phyloP scores from a whole-genome alignment of 805 yeast species.

The Wickerhamomyces chambardii region DNA sequence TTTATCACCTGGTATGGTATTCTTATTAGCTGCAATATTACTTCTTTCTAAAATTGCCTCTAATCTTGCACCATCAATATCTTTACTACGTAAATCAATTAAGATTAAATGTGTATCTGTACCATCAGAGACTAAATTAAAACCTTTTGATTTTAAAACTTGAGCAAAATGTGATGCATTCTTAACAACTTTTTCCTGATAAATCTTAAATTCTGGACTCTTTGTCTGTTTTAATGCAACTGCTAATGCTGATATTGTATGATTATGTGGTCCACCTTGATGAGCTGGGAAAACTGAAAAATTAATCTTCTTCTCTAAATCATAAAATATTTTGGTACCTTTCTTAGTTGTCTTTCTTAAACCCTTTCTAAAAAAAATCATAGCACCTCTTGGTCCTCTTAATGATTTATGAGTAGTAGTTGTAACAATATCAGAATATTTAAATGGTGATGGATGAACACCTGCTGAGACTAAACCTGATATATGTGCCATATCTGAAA shows the following conservation, averaged over 20 bases:
- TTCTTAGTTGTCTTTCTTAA: conserved; percentile 72
- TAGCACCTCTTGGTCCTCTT: conserved; percentile 98
- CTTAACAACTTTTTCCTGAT: conserved; percentile 74
- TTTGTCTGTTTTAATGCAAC: conserved; percentile 90
- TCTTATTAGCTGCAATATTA: conserved; percentile 93
- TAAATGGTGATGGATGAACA: conserved; percentile 88
- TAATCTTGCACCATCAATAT: conserved; percentile 91
- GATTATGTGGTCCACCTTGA: conserved; percentile 99
- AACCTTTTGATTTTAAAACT: conserved; percentile 54
- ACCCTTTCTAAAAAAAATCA: conserved; percentile 96
- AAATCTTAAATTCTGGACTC: conserved; percentile 79
- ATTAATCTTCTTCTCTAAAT: conserved; percentile 85
- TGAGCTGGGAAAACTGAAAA: conserved; percentile 98
- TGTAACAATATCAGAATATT: conserved; percentile 90
- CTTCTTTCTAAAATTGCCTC: conserved; percentile 84
- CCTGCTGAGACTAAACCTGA: conserved; percentile 95
- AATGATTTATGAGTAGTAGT: conserved; percentile 97
- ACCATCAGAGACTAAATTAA: conserved; percentile 81
- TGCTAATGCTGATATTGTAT: conserved; percentile 93
- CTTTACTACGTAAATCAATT: conserved; percentile 66
- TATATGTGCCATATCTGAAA: conserved; percentile 97
- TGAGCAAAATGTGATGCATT: conserved; percentile 75
- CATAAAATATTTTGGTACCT: conserved; percentile 80
- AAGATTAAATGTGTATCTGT: conserved; percentile 92
- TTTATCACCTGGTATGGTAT: conserved; percentile 93